These are phyloP conservation scores for Penicillium longicatenatum DNA, from an alignment of 495 filamentous ascomycete genomes.

Conservation along the genomic window DNA sequence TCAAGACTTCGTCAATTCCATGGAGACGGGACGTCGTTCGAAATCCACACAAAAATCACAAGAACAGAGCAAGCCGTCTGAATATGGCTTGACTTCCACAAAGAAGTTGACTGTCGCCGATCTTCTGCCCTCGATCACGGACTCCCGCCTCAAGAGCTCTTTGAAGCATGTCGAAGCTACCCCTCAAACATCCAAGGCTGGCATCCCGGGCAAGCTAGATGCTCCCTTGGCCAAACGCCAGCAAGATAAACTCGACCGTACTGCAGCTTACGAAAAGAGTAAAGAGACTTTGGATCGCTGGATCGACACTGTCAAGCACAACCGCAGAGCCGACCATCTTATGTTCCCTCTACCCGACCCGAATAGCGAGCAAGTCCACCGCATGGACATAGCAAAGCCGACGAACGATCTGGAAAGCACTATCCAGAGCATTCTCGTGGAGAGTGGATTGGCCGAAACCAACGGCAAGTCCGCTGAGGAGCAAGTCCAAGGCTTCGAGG, in stretches of 20 bases:
- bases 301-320: conserved; percentile 92
- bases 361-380: conserved; percentile 48
- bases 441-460: conserved; percentile 71
- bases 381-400: conserved; percentile 55
- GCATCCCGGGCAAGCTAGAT: conserved; percentile 71
- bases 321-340: conserved; percentile 87
- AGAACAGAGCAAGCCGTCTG: conserved; percentile 57
- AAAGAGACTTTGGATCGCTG: conserved; percentile 88
- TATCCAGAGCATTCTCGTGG: conserved; percentile 83
- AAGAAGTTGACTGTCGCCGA: conserved; percentile 80
- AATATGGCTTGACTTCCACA: conserved; percentile 59
- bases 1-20: conserved; percentile 68
- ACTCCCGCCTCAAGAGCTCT: conserved; percentile 76
- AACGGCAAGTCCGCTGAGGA: conserved; percentile 64
- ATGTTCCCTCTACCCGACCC: conserved; percentile 86
- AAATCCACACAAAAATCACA: conserved; percentile 38
- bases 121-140: conserved; percentile 70
- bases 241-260: conserved; percentile 84
- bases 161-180: conserved; percentile 63
- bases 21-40: conserved; percentile 47
- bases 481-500: conserved; percentile 67
- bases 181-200: conserved; percentile 46
- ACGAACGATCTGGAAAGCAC: conserved; percentile 79
- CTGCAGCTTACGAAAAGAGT: conserved; percentile 84
- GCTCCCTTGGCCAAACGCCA: conserved; percentile 86